Base-by-base conservation (phyloP, 805 yeast genomes). In the Yamadazyma akitaensis region DNA sequence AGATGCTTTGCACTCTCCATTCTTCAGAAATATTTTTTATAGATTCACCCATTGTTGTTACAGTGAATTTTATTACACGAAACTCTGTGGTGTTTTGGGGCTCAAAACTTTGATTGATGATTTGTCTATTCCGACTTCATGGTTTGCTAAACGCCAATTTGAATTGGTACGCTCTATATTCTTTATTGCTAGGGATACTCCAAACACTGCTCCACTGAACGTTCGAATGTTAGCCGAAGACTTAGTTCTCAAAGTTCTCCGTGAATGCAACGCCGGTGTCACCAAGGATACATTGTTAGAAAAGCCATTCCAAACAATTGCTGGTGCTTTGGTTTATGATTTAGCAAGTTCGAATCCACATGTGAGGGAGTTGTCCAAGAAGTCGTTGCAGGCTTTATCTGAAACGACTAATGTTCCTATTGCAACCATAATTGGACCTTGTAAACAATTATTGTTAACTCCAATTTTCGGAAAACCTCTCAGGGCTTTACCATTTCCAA, bases 401-500 rank as follows among this genome's bases (percentile, higher is more conserved):
- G 84, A 84, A 12, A 78, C 85, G 0, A 83, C 96, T 0, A 70
- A 72, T 2, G 83, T 84, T 12, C 79, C 95, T 1, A 75, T 88
- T 38, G 78, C 92, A 1, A 79, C 82, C 1, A 78, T 95, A 56
- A 82, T 95, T 64, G 80, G 82, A 4, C 91, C 92, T 16, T 91
- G 95, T 44, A 88, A 90, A 56, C 84, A 81, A 40, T 80, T 91
- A 21, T 70, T 95, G 25, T 68, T 94, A 40, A 87, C 95, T 0
- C 98, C 99, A 6, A 94, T 94, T 18, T 95, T 94, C 71, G 96
- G 96, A 3, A 94, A 94, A 61, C 99, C 99, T 0, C 68, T 94
- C 48, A 76, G 99, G 52, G 99, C 99, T 0, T 73, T 94, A 51
- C 99, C 99, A 0, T 94, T 95, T 69, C 94, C 96, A 4, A 94